Evolutionary conservation across 306 rosid genomes (phyloP).

Genomic region (Senna siamea): DNA sequence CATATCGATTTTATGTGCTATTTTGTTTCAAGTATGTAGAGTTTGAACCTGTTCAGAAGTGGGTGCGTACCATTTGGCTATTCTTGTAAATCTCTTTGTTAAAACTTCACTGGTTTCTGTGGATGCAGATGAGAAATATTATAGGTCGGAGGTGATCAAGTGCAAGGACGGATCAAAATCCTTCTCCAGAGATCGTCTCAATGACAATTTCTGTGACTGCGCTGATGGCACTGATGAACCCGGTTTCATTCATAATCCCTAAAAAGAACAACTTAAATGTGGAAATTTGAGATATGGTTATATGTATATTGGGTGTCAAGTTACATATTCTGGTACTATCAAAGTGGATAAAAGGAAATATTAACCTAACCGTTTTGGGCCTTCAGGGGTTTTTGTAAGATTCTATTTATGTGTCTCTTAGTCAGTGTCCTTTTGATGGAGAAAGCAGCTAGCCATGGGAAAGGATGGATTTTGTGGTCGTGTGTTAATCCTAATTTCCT

Average conservation of each 20-base stretch:
- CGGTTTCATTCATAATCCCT: conserved; percentile 43
- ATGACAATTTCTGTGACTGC: conserved; percentile 87
- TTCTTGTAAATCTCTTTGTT: conserved; percentile 24
- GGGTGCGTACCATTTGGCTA: conserved; percentile 25
- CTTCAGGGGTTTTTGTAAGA: background rate
- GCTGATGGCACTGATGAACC: conserved; percentile 93
- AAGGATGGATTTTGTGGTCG: conserved; percentile 11
- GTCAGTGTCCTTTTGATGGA: background rate
- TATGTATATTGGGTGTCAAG: background rate
- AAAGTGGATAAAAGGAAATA: background rate
- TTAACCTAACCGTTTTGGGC: background rate
- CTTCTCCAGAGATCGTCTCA: conserved; percentile 74
- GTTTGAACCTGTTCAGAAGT: conserved; percentile 25
- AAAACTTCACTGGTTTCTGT: conserved; percentile 29
- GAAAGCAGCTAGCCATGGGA: background rate
- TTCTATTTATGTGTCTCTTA: background rate
- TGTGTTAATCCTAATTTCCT: background rate
- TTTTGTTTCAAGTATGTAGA: conserved; percentile 19
- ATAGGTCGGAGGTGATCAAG: conserved; percentile 55
- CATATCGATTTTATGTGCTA: background rate
- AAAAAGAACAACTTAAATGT: background rate
- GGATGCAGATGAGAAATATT: conserved; percentile 78
- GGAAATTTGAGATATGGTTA: background rate
- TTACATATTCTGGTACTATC: background rate
- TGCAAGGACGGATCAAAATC: conserved; percentile 82